Evolutionary conservation across 495 filamentous ascomycete genomes (phyloP).

Genomic region (Xylaria curta): DNA sequence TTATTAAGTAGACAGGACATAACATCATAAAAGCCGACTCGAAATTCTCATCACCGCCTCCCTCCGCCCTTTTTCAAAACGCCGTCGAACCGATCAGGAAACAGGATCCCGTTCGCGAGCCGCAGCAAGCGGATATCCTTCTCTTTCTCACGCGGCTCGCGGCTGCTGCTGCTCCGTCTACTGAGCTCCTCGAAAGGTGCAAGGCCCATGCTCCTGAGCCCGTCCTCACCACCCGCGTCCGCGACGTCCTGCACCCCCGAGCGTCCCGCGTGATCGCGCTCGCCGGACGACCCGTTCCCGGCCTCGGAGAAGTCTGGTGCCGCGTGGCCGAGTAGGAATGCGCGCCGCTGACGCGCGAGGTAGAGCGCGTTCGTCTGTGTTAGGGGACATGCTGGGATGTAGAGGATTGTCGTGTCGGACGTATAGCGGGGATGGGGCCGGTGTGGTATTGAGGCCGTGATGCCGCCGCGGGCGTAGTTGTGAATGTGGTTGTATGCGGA

Average conservation of each 20-base stretch:
- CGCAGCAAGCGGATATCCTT: conserved; percentile 34
- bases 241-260: conserved; percentile 58
- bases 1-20: not conserved
- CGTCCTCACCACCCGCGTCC: conserved; percentile 52
- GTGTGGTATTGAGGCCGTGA: not conserved
- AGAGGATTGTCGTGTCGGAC: conserved; percentile 56
- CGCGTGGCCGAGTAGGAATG: conserved; percentile 54
- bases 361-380: conserved; percentile 78
- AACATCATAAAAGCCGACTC: not conserved
- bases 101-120: conserved; percentile 53
- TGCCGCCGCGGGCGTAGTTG: not conserved
- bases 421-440: conserved; percentile 43
- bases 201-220: conserved; percentile 56
- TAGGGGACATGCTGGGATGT: conserved; percentile 84
- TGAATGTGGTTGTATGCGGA: not conserved
- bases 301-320: conserved; percentile 21
- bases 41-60: conserved; percentile 14
- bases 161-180: not conserved
- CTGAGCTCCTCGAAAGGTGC: conserved; percentile 44
- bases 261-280: conserved; percentile 56
- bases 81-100: conserved; percentile 51
- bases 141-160: conserved; percentile 22
- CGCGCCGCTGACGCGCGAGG: conserved; percentile 71
- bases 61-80: conserved; percentile 28
- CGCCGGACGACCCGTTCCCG: conserved; percentile 59